Percentiles rank a stretch among this genome's conserved stretches.
These are phyloP conservation scores for Arthrobotrys entomopaga DNA, from an alignment of 2,329 filamentous ascomycete species.

Conservation along the genomic window DNA sequence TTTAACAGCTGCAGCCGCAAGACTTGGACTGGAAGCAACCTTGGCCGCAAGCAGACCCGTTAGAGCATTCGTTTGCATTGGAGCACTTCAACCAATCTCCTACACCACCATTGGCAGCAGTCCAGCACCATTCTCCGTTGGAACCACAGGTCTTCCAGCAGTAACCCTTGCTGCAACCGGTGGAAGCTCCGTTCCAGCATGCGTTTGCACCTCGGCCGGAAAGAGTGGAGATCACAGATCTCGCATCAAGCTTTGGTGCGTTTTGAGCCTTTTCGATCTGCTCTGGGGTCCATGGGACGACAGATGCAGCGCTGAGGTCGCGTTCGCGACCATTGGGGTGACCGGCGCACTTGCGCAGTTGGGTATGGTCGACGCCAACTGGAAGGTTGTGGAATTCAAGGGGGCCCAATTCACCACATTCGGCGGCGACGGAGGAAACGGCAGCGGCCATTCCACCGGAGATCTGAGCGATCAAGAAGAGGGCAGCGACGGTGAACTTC, in stretches of 20 bases:
- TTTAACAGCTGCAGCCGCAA: conserved; percentile 31
- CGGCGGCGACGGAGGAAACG: conserved; percentile 14
- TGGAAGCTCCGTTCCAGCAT: conserved; percentile 24
- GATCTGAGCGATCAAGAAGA: too few relatives aligned
- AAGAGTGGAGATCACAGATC: conserved; percentile 7
- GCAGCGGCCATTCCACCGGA: conserved; percentile 6
- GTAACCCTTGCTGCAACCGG: conserved; percentile 16
- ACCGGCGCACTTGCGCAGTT: too few relatives aligned
- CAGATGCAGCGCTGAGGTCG: too few relatives aligned
- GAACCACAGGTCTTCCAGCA: conserved; percentile 24
- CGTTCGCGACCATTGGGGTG: too few relatives aligned
- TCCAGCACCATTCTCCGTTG: conserved; percentile 36
- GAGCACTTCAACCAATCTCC: conserved; percentile 12
- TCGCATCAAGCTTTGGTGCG: neutral
- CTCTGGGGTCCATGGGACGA: too few relatives aligned
- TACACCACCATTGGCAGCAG: conserved; percentile 8
- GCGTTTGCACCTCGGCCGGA: conserved; percentile 1
- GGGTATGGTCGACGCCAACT: neutral
- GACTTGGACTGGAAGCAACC: conserved; percentile 5
- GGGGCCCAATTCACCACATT: conserved; percentile 19
- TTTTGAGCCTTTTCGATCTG: neutral
- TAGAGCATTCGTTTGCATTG: neutral
- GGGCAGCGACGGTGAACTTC: too few relatives aligned
- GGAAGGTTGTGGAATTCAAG: conserved; percentile 8
- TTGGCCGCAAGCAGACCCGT: conserved; percentile 5